Conservation (phyloP, 192 early-diverging fungal species). For the Chytriomyces hyalinus region DNA sequence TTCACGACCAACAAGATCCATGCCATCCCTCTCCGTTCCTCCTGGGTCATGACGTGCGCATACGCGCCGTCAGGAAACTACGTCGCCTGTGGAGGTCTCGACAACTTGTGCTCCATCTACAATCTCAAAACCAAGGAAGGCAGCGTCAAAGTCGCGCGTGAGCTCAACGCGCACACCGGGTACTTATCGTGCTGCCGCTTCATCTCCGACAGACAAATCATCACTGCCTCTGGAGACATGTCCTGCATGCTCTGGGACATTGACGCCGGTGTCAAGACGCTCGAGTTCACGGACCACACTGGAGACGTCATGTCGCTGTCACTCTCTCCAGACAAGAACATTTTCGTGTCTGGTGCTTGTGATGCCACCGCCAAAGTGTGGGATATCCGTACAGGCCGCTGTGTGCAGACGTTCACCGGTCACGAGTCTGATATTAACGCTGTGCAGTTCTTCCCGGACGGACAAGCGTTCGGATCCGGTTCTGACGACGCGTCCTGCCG, state of each 20-base stretch:
- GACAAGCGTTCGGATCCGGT: conserved; percentile 96
- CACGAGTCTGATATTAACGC: conserved; percentile 99
- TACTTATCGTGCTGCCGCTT: conserved; percentile 98
- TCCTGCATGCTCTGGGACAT: conserved; percentile 99
- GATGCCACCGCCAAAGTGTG: conserved; percentile 98
- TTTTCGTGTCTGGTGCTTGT: conserved; percentile 98
- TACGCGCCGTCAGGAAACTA: conserved; percentile 98
- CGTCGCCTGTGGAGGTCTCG: conserved; percentile 99
- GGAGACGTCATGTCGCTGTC: conserved; percentile 99
- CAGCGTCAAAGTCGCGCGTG: conserved; percentile 89
- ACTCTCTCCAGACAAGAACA: conserved; percentile 88
- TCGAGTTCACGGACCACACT: conserved; percentile 97
- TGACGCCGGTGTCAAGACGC: conserved; percentile 95
- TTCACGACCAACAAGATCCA: conserved; percentile 99
- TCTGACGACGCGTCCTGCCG: conserved; percentile 99
- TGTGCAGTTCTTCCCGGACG: conserved; percentile 99
- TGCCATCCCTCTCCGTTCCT: conserved; percentile 97
- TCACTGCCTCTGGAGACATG: conserved; percentile 97
- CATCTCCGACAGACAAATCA: conserved; percentile 92
- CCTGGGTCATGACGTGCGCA: conserved; percentile 99
- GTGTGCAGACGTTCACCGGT: conserved; percentile 97
- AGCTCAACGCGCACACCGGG: conserved; percentile 95
- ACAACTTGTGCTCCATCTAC: conserved; percentile 99
- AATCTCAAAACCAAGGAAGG: conserved; percentile 96
- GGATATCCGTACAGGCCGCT: conserved; percentile 95